These are phyloP conservation scores for Ogataea minuta DNA, from an alignment of 805 yeast species.

Conservation along the genomic window DNA sequence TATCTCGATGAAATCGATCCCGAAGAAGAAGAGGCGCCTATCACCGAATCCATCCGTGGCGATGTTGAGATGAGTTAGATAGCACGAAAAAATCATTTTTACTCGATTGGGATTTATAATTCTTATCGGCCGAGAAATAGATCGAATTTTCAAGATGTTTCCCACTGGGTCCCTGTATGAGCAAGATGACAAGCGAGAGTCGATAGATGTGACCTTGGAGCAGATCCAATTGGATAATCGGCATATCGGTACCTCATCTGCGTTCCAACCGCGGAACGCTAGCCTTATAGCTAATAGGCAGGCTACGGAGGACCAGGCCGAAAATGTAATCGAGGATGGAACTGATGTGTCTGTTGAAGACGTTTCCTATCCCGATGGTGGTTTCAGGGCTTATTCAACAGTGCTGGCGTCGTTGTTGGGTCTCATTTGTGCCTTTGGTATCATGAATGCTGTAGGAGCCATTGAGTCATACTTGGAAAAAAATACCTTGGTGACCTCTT, in stretches of 20 bases:
- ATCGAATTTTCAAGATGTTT: slow-evolving; percentile 3
- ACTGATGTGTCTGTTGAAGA: slow-evolving; percentile 1
- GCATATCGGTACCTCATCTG: slow-evolving; percentile 7
- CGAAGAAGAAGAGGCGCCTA: slow-evolving; percentile 20
- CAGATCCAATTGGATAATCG: slow-evolving; percentile 7
- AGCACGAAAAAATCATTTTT: background rate
- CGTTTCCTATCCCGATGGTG: slow-evolving; percentile 57
- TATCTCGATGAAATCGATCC: slow-evolving; percentile 49
- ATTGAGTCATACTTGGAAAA: slow-evolving; percentile 60
- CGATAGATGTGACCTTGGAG: slow-evolving; percentile 2
- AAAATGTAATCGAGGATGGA: background rate
- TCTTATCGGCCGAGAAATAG: background rate
- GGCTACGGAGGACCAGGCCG: background rate
- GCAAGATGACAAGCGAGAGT: slow-evolving; percentile 4
- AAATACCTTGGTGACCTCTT: slow-evolving; percentile 46
- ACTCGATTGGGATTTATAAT: background rate
- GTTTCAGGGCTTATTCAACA: slow-evolving; percentile 41
- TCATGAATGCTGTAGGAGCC: slow-evolving; percentile 65
- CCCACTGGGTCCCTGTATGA: slow-evolving; percentile 1
- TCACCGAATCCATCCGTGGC: slow-evolving; percentile 1
- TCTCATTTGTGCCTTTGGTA: slow-evolving; percentile 56
- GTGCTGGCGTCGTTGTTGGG: slow-evolving; percentile 59
- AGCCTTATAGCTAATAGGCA: background rate
- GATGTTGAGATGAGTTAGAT: slow-evolving; percentile 9
- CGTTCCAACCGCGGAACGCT: background rate